Conservation (phyloP, 176 grass and related monocot genomes). For the Aegilops sharonensis region DNA sequence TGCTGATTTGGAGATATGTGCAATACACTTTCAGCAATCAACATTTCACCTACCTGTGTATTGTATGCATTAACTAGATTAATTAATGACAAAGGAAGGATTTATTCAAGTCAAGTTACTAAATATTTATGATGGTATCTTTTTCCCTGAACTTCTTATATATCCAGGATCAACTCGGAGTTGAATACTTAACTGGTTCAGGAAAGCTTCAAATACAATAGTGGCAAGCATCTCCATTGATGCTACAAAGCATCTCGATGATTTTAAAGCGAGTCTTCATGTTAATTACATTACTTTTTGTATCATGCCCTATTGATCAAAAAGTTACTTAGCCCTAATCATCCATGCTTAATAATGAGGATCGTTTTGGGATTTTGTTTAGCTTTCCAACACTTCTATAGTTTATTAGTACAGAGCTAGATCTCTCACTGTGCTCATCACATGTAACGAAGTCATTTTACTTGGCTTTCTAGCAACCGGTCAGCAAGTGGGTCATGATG, state of each 20-base stretch:
- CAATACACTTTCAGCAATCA: background rate
- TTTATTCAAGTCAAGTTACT: slow-evolving; percentile 5
- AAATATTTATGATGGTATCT: slow-evolving; percentile 2
- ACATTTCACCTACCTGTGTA: background rate
- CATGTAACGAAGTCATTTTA: no score
- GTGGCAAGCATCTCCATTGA: slow-evolving; percentile 68
- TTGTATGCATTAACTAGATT: slow-evolving; percentile 16
- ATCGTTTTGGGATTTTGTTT: no score
- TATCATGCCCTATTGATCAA: background rate
- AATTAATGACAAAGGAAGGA: background rate
- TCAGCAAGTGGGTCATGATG: no score
- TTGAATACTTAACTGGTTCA: slow-evolving; percentile 63
- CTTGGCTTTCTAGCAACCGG: no score
- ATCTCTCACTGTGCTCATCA: no score
- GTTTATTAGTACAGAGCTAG: no score
- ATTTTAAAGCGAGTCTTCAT: slow-evolving; percentile 15
- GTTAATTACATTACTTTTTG: background rate
- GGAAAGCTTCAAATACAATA: slow-evolving; percentile 53
- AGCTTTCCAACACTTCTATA: no score
- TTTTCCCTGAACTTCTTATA: slow-evolving; percentile 2
- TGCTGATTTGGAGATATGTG: background rate
- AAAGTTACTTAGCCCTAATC: background rate
- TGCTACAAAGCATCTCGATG: slow-evolving; percentile 10
- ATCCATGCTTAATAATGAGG: no score
- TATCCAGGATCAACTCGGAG: slow-evolving; percentile 60